phyloP scores from a whole-genome alignment of 2,329 filamentous ascomycete genomes.

The Talaromyces sp. region DNA sequence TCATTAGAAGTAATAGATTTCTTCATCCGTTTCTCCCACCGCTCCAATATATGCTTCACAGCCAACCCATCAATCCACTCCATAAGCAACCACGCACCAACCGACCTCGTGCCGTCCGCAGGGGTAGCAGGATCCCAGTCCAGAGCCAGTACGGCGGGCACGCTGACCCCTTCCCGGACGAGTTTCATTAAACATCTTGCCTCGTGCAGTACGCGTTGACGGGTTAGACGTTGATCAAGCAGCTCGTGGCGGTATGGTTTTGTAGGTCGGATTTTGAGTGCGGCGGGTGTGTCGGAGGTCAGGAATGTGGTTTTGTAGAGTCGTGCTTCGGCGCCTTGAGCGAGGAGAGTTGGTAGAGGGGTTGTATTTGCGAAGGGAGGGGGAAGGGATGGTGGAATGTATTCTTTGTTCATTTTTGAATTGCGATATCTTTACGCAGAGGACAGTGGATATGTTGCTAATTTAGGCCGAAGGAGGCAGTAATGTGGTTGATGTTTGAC shows the following conservation, averaged over 20 bases:
- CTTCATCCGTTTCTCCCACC: slow-evolving; percentile 58
- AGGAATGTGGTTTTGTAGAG: slow-evolving; percentile 87
- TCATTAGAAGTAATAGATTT: slow-evolving; percentile 24
- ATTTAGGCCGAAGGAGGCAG: too few relatives aligned
- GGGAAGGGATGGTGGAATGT: slow-evolving; percentile 50
- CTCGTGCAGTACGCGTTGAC: slow-evolving; percentile 82
- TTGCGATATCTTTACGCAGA: not conserved
- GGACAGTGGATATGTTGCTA: too few relatives aligned
- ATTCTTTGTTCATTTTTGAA: not conserved
- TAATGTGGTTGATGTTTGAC: not conserved
- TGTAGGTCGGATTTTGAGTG: slow-evolving; percentile 84
- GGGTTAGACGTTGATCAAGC: slow-evolving; percentile 83
- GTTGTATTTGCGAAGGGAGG: slow-evolving; percentile 62
- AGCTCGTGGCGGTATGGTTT: slow-evolving; percentile 90
- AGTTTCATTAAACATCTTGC: slow-evolving; percentile 80
- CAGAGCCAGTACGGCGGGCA: slow-evolving; percentile 74
- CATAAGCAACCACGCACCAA: slow-evolving; percentile 73
- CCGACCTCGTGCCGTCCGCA: slow-evolving; percentile 58
- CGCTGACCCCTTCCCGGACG: slow-evolving; percentile 71
- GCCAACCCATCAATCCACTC: slow-evolving; percentile 79
- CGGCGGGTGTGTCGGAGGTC: slow-evolving; percentile 62
- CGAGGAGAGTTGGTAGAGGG: slow-evolving; percentile 66
- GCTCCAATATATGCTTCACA: slow-evolving; percentile 67
- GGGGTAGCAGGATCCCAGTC: slow-evolving; percentile 51
- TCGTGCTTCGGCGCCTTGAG: slow-evolving; percentile 93